These are phyloP conservation scores for Achaetomiella virescens DNA, from an alignment of 495 filamentous ascomycete species.

Conservation along the genomic window DNA sequence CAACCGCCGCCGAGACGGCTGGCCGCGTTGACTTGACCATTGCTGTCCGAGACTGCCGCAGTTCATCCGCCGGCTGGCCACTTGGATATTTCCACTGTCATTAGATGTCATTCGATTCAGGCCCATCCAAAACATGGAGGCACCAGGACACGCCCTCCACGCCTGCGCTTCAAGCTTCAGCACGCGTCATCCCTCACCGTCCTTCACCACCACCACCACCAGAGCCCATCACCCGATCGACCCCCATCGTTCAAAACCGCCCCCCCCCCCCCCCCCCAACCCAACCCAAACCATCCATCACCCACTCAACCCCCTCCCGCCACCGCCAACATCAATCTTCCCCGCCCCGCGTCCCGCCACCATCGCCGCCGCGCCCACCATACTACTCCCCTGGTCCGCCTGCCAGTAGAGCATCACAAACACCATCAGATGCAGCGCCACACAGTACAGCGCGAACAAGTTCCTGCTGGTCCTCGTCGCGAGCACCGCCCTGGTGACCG, in stretches of 20 bases:
- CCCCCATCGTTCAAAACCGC: not conserved
- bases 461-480: constrained; percentile 87
- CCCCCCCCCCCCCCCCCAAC: not conserved
- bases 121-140: too few species aligned
- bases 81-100: not conserved
- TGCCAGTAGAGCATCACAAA: constrained; percentile 78
- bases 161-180: too few species aligned
- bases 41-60: not conserved
- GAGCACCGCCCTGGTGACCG: constrained; percentile 82
- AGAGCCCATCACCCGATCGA: not conserved
- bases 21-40: not conserved
- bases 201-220: not conserved
- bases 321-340: constrained; percentile 1
- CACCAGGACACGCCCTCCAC: too few species aligned
- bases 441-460: constrained; percentile 90
- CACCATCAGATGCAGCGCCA: constrained; percentile 79
- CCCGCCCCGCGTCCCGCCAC: constrained; percentile 21
- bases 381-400: constrained; percentile 32
- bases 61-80: not conserved
- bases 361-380: constrained; percentile 17
- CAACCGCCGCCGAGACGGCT: constrained; percentile 12
- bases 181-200: not conserved
- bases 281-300: not conserved
- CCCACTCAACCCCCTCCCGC: constrained; percentile 33
- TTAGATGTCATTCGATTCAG: too few species aligned